Evolutionary conservation across 2,329 filamentous ascomycete genomes (phyloP).

Genomic region (Tolypocladium tropicale): DNA sequence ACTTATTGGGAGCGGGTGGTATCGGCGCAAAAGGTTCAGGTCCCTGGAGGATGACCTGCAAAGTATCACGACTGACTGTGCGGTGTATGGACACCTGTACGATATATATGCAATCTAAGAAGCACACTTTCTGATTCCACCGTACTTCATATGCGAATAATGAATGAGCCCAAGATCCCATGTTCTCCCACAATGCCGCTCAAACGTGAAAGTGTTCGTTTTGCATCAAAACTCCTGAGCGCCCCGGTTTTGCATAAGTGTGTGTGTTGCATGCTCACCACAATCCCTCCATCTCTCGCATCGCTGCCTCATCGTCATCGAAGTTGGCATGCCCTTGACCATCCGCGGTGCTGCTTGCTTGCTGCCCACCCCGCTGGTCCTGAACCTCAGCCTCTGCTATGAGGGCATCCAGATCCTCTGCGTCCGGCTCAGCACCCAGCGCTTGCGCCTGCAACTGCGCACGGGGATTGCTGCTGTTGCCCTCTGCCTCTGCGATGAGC

Average conservation of each 20-base stretch:
- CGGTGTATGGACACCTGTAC: neutral
- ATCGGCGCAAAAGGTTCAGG: slow-evolving; percentile 6
- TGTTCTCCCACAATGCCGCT: neutral
- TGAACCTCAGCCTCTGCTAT: slow-evolving; percentile 37
- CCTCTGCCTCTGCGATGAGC: slow-evolving; percentile 39
- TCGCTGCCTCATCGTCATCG: slow-evolving; percentile 56
- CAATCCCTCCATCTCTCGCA: slow-evolving; percentile 52
- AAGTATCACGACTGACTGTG: neutral
- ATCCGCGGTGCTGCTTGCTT: neutral
- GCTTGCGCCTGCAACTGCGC: neutral
- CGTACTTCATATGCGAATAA: neutral
- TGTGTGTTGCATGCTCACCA: slow-evolving; percentile 27
- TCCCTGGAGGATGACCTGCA: neutral
- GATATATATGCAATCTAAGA: slow-evolving; percentile 2
- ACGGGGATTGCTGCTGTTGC: slow-evolving; percentile 4
- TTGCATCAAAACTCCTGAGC: neutral
- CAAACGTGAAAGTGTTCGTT: neutral
- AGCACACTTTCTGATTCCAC: neutral
- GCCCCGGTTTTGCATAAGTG: neutral
- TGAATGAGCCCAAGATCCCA: neutral
- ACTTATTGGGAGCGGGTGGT: slow-evolving; percentile 2
- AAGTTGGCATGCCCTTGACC: slow-evolving; percentile 26
- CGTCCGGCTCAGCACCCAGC: slow-evolving; percentile 6
- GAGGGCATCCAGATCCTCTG: slow-evolving; percentile 41
- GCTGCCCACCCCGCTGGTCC: slow-evolving; percentile 5